These are phyloP conservation scores for Neonectria neomacrospora DNA, from an alignment of 2,329 filamentous ascomycete species.

Conservation along the genomic window DNA sequence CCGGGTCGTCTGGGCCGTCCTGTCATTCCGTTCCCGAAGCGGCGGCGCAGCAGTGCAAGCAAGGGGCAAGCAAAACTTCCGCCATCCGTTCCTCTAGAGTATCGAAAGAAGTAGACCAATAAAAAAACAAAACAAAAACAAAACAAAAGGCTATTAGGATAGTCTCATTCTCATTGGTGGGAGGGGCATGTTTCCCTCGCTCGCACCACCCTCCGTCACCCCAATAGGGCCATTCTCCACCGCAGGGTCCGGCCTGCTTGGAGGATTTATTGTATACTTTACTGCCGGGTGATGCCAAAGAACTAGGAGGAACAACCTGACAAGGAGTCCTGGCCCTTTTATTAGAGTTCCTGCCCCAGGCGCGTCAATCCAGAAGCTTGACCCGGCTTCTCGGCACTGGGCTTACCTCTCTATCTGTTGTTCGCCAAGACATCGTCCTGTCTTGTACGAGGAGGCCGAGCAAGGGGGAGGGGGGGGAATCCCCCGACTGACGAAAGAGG, in stretches of 20 bases:
- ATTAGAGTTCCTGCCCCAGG: not conserved
- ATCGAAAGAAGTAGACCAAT: not conserved
- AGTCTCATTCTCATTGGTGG: slow-evolving; percentile 18
- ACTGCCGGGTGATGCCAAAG: not conserved
- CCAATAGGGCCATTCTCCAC: slow-evolving; percentile 13
- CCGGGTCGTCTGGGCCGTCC: not conserved
- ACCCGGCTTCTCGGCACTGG: not conserved
- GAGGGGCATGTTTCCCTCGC: slow-evolving; percentile 5
- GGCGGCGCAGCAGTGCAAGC: not conserved
- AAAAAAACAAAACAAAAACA: too few species aligned
- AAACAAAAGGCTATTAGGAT: not conserved
- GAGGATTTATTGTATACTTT: not conserved
- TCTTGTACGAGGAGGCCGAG: not conserved
- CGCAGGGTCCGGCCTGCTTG: slow-evolving; percentile 5
- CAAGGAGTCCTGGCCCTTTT: not conserved
- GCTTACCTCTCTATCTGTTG: too few species aligned
- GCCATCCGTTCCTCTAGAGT: slow-evolving; percentile 4
- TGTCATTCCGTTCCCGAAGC: slow-evolving; percentile 6
- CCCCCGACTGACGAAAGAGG: not conserved
- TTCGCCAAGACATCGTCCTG: not conserved
- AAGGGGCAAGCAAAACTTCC: not conserved
- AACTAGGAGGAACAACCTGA: not conserved
- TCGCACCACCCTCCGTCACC: slow-evolving; percentile 6
- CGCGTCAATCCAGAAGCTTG: not conserved
- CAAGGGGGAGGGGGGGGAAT: not conserved